Conservation (phyloP, 306 rosid species). For the Leucaena leucocephala region DNA sequence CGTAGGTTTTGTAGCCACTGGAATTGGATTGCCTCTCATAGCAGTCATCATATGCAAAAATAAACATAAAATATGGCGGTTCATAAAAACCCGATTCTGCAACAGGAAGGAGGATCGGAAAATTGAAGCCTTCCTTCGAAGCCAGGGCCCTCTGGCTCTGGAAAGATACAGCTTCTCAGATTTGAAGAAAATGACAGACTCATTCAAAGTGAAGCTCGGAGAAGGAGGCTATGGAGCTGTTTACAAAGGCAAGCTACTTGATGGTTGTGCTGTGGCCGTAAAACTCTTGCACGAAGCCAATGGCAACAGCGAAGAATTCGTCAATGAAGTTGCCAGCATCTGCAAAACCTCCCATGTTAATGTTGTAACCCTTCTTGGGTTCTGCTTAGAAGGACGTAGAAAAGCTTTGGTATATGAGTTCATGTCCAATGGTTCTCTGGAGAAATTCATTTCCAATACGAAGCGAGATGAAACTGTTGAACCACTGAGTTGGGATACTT, state of each 20-base stretch:
- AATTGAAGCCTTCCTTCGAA: conserved; percentile 32
- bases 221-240: conserved; percentile 44
- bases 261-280: conserved; percentile 33
- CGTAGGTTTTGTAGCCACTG: conserved; percentile 45
- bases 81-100: conserved; percentile 4
- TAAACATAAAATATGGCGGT: conserved; percentile 37
- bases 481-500: conserved; percentile 28
- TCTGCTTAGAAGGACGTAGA: conserved; percentile 32
- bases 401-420: conserved; percentile 16
- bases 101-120: neutral
- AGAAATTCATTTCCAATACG: conserved; percentile 34
- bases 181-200: conserved; percentile 38
- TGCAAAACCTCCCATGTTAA: conserved; percentile 48
- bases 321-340: conserved; percentile 47
- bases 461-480: neutral
- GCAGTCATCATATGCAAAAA: conserved; percentile 47
- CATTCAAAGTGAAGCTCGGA: conserved; percentile 39
- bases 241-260: conserved; percentile 30
- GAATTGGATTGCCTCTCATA: conserved; percentile 48
- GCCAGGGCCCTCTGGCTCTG: conserved; percentile 27
- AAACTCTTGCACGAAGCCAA: conserved; percentile 33
- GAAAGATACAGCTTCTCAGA: conserved; percentile 33
- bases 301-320: conserved; percentile 39
- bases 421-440: conserved; percentile 31
- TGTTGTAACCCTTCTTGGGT: conserved; percentile 42